Evolutionary conservation across 148 eudicot genomes (phyloP), one percentile per base, ranked within the genome.

Genomic region (Vaccinium darrowii): DNA sequence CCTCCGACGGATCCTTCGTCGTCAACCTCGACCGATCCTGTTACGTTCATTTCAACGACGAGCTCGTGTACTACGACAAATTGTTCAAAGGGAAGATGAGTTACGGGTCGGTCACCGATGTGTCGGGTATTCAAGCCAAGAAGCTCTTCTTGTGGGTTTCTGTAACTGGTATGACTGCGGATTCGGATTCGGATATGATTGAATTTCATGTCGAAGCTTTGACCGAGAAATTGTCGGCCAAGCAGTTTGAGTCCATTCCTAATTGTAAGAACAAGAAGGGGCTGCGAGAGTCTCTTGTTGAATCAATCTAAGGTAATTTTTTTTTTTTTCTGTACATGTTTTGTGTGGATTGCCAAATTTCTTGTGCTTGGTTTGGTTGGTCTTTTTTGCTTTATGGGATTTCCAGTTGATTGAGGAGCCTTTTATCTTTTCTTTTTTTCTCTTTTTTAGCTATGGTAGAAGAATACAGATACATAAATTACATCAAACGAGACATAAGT

Each of bases 81-180:
- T 21, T 27, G 8, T 88, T 95, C 79, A 89, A 85, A 57, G 98
- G 98, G 2, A 93, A 87, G 72, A 80, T 95, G 53, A 89, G 75
- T 12, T 89, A 85, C 27, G 98, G 98, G 9, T 86, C 90, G 53
- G 88, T 95, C 3, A 78, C 91, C 1, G 91, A 84, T 19, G 98
- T 95, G 5, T 88, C 94, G 1, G 98, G 98, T 0, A 95, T 95
- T 84, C 94, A 93, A 67, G 98, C 96, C 12, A 93, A 93, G 89
- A 86, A 88, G 87, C 80, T 94, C 67, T 92, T 94, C 85, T 30
- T 94, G 5, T 95, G 98, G 98, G 82, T 95, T 0, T 58, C 94
- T 33, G 98, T 95, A 1, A 89, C 91, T 1, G 94, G 93, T 8
- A 87, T 95, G 83, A 86, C 90, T 56, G 87, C 89, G 12, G 93